These are phyloP conservation scores for Penicillium sclerotigenum DNA, from an alignment of 2,329 filamentous ascomycete genomes.

Conservation along the genomic window DNA sequence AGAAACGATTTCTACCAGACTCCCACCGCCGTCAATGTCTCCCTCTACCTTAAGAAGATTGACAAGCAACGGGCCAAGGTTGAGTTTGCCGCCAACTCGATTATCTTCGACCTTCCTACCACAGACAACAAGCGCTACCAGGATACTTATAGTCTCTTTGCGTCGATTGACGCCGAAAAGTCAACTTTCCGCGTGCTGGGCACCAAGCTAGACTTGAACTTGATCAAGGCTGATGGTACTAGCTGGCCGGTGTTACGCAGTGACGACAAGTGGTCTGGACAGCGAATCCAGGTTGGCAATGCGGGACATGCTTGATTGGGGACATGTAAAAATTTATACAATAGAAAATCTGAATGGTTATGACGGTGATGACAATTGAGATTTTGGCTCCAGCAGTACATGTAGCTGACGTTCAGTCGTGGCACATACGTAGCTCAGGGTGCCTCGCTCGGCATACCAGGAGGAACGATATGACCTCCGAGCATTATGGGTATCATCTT, in stretches of 20 bases:
- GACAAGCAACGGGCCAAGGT: slow-evolving; percentile 75
- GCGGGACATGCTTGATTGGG: slow-evolving; percentile 58
- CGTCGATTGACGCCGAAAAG: slow-evolving; percentile 68
- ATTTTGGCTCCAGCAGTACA: neutral
- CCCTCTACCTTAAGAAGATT: slow-evolving; percentile 96
- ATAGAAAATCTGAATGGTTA: slow-evolving; percentile 4
- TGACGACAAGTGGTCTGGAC: slow-evolving; percentile 68
- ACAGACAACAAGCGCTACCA: slow-evolving; percentile 80
- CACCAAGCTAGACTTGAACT: slow-evolving; percentile 79
- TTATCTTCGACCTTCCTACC: slow-evolving; percentile 81
- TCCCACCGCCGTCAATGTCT: slow-evolving; percentile 75
- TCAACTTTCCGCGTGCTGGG: slow-evolving; percentile 78
- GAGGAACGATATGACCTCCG: neutral
- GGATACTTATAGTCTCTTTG: slow-evolving; percentile 71
- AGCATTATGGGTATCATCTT: neutral
- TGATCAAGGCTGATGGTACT: slow-evolving; percentile 69
- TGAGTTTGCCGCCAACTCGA: slow-evolving; percentile 59
- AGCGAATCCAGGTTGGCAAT: slow-evolving; percentile 86
- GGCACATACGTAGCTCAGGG: neutral
- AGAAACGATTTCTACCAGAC: slow-evolving; percentile 96
- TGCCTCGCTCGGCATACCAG: neutral
- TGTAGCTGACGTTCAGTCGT: neutral
- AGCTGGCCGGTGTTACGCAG: slow-evolving; percentile 84
- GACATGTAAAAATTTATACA: slow-evolving; percentile 6
- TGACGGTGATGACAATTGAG: slow-evolving; percentile 12